A percentile compares a stretch with the other conserved stretches of the same genome.
These are phyloP conservation scores for Globomyces sp. DNA, from an alignment of 371 early-diverging fungal genomes.

Conservation along the genomic window DNA sequence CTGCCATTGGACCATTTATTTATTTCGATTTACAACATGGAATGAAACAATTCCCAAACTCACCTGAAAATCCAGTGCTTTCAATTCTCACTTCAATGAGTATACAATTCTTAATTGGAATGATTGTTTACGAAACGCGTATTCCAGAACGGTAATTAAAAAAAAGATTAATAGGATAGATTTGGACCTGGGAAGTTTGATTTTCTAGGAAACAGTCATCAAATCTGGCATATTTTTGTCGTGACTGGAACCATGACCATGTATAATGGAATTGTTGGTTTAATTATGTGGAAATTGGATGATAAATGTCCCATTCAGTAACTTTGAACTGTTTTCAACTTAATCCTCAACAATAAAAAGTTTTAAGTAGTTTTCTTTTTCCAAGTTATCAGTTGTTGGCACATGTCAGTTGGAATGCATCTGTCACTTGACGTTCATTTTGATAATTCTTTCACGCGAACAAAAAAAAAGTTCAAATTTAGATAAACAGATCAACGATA, in stretches of 20 bases:
- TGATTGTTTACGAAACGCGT: constrained; percentile 76
- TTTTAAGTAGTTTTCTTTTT: no score
- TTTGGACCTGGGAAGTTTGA: constrained; percentile 61
- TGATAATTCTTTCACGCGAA: not conserved
- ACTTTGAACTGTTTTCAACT: no score
- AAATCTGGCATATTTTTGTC: constrained; percentile 87
- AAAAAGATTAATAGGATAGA: not conserved
- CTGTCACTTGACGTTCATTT: no score
- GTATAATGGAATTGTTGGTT: constrained; percentile 19
- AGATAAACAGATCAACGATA: not conserved
- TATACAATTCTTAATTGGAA: constrained; percentile 60
- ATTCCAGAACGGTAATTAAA: constrained; percentile 54
- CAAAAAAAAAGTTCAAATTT: constrained; percentile 1
- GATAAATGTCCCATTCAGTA: not conserved
- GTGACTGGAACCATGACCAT: constrained; percentile 63
- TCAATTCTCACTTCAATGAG: constrained; percentile 11
- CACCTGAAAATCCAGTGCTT: constrained; percentile 15
- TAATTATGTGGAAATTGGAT: constrained; percentile 15
- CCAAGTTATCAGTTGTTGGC: no score
- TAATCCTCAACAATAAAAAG: no score
- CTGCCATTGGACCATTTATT: no score
- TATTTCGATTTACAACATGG: constrained; percentile 1
- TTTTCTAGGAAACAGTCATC: constrained; percentile 76
- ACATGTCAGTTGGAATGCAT: no score
- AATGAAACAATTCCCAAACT: constrained; percentile 13